Conservation (phyloP, 768 basidiomycete genomes). For the Cubamyces sp. region DNA sequence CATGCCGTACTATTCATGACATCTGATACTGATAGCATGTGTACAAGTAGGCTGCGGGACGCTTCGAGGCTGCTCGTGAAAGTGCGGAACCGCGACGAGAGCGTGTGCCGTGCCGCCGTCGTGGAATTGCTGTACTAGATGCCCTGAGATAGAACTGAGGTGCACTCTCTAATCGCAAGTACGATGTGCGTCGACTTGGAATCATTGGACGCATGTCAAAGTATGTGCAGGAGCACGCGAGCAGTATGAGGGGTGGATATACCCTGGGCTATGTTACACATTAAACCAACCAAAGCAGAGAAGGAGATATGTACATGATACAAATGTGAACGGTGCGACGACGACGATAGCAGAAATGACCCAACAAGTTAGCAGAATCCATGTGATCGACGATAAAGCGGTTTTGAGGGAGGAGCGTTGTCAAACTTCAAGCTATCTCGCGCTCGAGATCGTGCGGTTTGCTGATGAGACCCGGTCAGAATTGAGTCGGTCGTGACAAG, state of each 20-base stretch:
- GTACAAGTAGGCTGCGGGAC: conserved; percentile 17
- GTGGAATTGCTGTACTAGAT: background rate
- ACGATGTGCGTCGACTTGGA: background rate
- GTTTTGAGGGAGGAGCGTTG: background rate
- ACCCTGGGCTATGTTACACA: background rate
- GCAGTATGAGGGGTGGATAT: no score
- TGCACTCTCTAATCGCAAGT: no score
- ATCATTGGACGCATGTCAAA: no score
- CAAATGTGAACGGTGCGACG: background rate
- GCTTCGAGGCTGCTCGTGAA: conserved; percentile 52
- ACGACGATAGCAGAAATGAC: no score
- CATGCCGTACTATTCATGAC: background rate
- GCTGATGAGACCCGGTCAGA: background rate
- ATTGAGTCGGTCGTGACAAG: no score
- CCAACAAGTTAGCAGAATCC: background rate
- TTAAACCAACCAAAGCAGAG: background rate
- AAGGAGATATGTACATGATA: conserved; percentile 1
- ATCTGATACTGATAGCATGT: background rate
- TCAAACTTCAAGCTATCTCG: background rate
- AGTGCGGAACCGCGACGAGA: conserved; percentile 63
- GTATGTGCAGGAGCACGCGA: no score
- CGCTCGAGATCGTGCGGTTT: background rate
- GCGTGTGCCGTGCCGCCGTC: conserved; percentile 47
- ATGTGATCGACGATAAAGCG: background rate
- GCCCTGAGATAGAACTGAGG: background rate